Percentiles rank a stretch among this genome's conserved stretches.
phyloP scores from a whole-genome alignment of 257 asterid genomes.

The Solanum chilense region DNA sequence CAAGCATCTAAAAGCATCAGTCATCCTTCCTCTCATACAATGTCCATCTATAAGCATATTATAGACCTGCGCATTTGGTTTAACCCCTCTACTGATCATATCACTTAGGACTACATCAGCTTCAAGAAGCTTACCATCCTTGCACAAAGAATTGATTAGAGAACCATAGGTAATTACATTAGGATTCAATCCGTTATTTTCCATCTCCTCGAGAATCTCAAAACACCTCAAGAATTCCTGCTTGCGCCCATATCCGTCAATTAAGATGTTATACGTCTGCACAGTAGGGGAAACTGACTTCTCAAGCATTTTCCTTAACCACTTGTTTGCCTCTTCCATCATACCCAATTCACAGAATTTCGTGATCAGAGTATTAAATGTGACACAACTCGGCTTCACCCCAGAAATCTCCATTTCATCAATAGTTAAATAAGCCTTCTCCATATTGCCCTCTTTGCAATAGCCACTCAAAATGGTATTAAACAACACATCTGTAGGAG shows the following conservation, averaged over 20 bases:
- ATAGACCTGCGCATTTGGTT: constrained; percentile 58
- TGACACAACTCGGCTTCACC: constrained; percentile 43
- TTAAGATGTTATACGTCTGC: constrained; percentile 64
- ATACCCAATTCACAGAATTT: constrained; percentile 36
- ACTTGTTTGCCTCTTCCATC: constrained; percentile 54
- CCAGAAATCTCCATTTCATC: constrained; percentile 52
- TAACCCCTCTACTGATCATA: constrained; percentile 47
- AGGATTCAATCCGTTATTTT: constrained; percentile 38
- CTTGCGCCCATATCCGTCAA: constrained; percentile 44
- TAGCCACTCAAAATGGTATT: constrained; percentile 58
- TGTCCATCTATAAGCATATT: constrained; percentile 57
- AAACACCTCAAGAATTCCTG: constrained; percentile 50
- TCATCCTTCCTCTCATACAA: constrained; percentile 35
- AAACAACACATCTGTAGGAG: constrained; percentile 40
- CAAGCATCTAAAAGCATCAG: constrained; percentile 30
- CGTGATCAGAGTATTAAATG: constrained; percentile 49
- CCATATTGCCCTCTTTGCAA: constrained; percentile 44
- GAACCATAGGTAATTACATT: constrained; percentile 56
- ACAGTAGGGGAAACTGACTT: constrained; percentile 43
- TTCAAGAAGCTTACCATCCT: constrained; percentile 50
- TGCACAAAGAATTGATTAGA: constrained; percentile 60
- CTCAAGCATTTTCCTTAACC: constrained; percentile 42
- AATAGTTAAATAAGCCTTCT: constrained; percentile 35
- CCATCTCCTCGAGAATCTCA: constrained; percentile 69
- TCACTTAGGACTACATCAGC: constrained; percentile 46